phyloP scores from a whole-genome alignment of 108 stramenopile genomes.

The Pinguiococcus pyrenoidosus region DNA sequence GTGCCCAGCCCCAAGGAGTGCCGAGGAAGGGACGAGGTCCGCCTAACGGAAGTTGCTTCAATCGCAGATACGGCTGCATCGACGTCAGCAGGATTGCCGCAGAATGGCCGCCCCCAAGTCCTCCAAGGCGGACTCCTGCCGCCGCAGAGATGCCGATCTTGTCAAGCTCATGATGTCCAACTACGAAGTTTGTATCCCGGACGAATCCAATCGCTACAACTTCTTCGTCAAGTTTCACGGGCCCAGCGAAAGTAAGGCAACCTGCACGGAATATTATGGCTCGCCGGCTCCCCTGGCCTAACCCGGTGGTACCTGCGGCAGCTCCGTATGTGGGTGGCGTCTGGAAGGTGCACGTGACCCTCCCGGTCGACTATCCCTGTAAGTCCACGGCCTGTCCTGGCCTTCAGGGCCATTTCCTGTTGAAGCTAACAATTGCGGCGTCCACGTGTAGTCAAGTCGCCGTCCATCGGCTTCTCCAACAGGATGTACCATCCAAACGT shows the following conservation, averaged over 20 bases:
- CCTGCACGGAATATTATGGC: background rate
- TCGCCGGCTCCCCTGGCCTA: background rate
- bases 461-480: conserved; percentile 40
- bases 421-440: too few relatives aligned
- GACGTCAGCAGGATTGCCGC: too few relatives aligned
- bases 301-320: background rate
- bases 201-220: conserved; percentile 32
- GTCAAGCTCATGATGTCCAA: conserved; percentile 37
- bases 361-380: conserved; percentile 37
- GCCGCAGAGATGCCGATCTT: conserved; percentile 11
- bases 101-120: too few relatives aligned
- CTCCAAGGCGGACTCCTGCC: too few relatives aligned
- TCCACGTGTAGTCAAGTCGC: too few relatives aligned
- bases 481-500: conserved; percentile 39
- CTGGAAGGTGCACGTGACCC: conserved; percentile 37
- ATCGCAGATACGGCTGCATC: too few relatives aligned
- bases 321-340: conserved; percentile 34
- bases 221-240: conserved; percentile 32
- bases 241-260: conserved; percentile 21
- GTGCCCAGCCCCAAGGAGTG: too few relatives aligned
- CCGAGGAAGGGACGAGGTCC: too few relatives aligned
- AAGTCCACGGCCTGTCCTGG: too few relatives aligned
- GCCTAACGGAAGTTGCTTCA: too few relatives aligned
- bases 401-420: too few relatives aligned
- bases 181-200: conserved; percentile 29